Evolutionary conservation across 306 rosid genomes (phyloP), one percentile per base, ranked within the genome.

Genomic region (Corylus heterophylla): DNA sequence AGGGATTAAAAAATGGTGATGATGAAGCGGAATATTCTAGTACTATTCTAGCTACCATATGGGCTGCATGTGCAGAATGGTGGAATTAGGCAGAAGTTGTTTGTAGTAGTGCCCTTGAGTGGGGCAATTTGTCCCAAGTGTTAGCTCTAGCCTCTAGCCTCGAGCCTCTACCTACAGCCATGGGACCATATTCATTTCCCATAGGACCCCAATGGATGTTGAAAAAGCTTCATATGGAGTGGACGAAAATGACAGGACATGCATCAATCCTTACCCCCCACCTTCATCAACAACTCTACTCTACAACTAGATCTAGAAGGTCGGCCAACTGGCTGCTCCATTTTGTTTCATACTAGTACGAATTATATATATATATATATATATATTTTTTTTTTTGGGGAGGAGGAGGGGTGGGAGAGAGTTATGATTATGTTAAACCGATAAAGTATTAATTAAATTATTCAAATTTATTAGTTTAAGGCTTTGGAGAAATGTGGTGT

Each of bases 221-320:
- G 54, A 69, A 66, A 80, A 79, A 82, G 25, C 59, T 74, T 45
- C 49, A 29, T 51, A 52, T 70, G 77, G 78, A 72, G 83, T 68
- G 74, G 85, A 64, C 73, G 91, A 85, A 85, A 83, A 76, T 79
- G 91, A 83, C 86, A 50, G 80, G 79, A 79, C 86, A 61, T 78
- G 11, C 25, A 22, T 22, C 25, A 61, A 80, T 80, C 83, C 77
- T 74, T 58, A 75, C 72, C 81, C 67, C 35, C 35, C 35, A 84
- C 68, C 83, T 82, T 76, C 79, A 63, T 76, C 82, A 85, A 80
- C 81, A 45, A 83, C 67, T 50, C 67, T 70, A 58, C 50, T 31
- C 2, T 31, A 31, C 35, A 31, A 31, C 18, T n/a, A 80, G 37
- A 22, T 22, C 25, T 22, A 22, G 72, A 79, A 68, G 50, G 22